Conservation (phyloP, 306 rosid species). For the Oemleria cerasiformis region DNA sequence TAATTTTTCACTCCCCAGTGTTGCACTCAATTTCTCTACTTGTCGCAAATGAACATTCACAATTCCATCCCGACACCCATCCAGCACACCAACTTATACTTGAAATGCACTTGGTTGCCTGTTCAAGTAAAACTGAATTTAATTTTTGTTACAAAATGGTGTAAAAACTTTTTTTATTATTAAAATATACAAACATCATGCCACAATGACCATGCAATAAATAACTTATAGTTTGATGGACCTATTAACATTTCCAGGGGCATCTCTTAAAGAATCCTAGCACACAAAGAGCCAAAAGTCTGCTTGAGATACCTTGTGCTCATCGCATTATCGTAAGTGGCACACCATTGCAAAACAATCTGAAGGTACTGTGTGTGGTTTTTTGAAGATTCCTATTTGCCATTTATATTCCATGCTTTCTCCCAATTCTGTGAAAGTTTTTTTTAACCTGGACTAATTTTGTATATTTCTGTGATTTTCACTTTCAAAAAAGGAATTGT, state of each 20-base stretch:
- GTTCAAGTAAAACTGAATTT: not conserved
- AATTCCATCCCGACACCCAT: not conserved
- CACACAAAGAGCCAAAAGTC: conserved; percentile 95
- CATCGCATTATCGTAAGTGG: conserved; percentile 87
- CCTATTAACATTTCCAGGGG: conserved; percentile 51
- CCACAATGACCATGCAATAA: not conserved
- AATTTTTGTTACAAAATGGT: not conserved
- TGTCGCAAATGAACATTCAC: not conserved
- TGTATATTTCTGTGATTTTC: conserved; percentile 5
- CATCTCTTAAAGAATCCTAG: conserved; percentile 94
- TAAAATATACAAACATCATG: not conserved
- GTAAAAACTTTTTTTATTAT: conserved; percentile 11
- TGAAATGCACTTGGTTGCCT: not conserved
- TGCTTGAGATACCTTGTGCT: conserved; percentile 81
- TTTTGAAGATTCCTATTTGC: not conserved
- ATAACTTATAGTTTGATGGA: conserved; percentile 16
- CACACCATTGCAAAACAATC: conserved; percentile 89
- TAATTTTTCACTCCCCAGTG: not conserved
- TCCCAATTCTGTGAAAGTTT: too few species aligned
- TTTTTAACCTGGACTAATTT: conserved; percentile 18
- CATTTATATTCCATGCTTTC: not conserved
- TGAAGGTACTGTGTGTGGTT: conserved; percentile 52
- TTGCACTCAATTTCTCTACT: not conserved
- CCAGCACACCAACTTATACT: not conserved
- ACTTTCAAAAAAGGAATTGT: conserved; percentile 58